Evolutionary conservation across 371 early-diverging fungal genomes (phyloP).

Genomic region (Polyrhizophydium stewartii): DNA sequence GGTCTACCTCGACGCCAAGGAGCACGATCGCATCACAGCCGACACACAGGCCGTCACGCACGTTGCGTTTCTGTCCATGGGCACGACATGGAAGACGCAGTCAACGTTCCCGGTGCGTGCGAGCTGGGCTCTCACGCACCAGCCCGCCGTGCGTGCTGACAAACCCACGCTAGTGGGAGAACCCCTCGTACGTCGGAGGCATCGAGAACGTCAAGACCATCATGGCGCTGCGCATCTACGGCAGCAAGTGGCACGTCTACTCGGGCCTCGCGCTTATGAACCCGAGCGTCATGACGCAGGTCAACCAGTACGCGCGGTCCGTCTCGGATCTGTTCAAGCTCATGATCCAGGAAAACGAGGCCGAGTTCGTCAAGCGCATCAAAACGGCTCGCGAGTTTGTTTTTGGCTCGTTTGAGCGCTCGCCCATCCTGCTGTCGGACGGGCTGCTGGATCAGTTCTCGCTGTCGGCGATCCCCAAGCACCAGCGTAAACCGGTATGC

Average conservation of each 20-base stretch:
- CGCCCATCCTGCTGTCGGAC: constrained; percentile 74
- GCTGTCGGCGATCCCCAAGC: constrained; percentile 76
- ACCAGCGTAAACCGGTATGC: constrained; percentile 56
- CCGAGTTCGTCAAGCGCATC: constrained; percentile 72
- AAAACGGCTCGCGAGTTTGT: constrained; percentile 74
- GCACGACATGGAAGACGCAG: constrained; percentile 88
- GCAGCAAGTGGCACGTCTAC: constrained; percentile 96
- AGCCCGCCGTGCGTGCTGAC: background rate
- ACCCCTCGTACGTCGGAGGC: constrained; percentile 80
- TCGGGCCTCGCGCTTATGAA: constrained; percentile 92
- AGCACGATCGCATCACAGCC: constrained; percentile 94
- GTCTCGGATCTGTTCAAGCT: constrained; percentile 86
- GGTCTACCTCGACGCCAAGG: constrained; percentile 70
- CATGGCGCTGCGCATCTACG: constrained; percentile 86
- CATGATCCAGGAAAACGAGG: constrained; percentile 85
- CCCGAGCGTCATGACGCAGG: constrained; percentile 80
- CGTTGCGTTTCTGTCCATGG: constrained; percentile 90
- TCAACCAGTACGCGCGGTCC: constrained; percentile 81
- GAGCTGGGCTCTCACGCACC: background rate
- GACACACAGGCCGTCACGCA: constrained; percentile 98
- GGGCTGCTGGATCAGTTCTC: constrained; percentile 80
- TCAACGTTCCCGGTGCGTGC: constrained; percentile 69
- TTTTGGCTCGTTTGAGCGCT: constrained; percentile 59
- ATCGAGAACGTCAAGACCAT: constrained; percentile 95
- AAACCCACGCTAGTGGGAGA: constrained; percentile 63